Percentiles rank a stretch among this genome's conserved stretches.
Evolutionary conservation across 2,329 filamentous ascomycete genomes (phyloP).

Genomic region (Lasiodiplodia sp.): DNA sequence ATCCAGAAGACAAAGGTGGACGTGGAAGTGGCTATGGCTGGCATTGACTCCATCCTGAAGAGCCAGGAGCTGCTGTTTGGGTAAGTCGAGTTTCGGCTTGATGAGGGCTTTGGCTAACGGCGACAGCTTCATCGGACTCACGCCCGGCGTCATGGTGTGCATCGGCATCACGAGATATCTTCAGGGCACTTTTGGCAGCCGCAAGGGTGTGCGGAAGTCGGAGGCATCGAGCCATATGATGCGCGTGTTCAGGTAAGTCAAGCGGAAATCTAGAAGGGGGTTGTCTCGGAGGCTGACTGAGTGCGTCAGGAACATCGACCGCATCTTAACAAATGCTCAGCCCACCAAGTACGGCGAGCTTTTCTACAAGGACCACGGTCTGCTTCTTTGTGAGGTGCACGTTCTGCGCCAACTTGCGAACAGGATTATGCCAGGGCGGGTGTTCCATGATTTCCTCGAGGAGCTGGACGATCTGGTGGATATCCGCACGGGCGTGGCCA

Average conservation of each 20-base stretch:
- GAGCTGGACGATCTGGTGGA: constrained; percentile 88
- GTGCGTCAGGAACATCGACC: constrained; percentile 74
- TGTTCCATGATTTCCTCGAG: constrained; percentile 85
- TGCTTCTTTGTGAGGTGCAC: constrained; percentile 89
- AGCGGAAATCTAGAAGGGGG: neutral
- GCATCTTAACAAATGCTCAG: constrained; percentile 59
- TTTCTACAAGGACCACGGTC: constrained; percentile 89
- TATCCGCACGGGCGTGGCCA: constrained; percentile 75
- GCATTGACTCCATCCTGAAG: constrained; percentile 92
- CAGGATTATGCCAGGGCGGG: constrained; percentile 72
- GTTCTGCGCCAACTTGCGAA: constrained; percentile 74
- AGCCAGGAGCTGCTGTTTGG: constrained; percentile 96
- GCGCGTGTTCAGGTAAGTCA: constrained; percentile 33
- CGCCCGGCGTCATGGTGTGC: constrained; percentile 88
- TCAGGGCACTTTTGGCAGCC: constrained; percentile 70
- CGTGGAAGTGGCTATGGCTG: constrained; percentile 92
- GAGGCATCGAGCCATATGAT: constrained; percentile 54
- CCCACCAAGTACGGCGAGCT: constrained; percentile 76
- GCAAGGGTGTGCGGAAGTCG: constrained; percentile 77
- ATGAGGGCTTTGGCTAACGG: constrained; percentile 30
- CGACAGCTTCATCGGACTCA: constrained; percentile 84
- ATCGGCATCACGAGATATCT: constrained; percentile 78
- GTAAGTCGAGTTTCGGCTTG: constrained; percentile 39
- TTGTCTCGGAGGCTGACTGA: constrained; percentile 24
- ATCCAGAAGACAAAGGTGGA: constrained; percentile 99